Base-by-base conservation (phyloP, 2,329 filamentous ascomycete species). In the Trichoderma sp. region DNA sequence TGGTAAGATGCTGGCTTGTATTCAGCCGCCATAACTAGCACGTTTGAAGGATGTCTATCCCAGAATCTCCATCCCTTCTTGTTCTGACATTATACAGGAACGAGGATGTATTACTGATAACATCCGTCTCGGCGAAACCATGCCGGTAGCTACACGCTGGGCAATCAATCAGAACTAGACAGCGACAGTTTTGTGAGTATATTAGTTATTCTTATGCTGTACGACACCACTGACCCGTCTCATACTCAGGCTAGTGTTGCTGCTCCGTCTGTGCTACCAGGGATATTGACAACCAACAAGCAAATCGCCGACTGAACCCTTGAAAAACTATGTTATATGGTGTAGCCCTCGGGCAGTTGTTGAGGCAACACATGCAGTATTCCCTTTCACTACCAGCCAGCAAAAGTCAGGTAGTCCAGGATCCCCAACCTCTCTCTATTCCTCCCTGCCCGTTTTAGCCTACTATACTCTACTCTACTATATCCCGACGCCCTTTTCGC, bases 401-500 rank as follows among this genome's bases (percentile, higher is more conserved):
- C 40, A 49, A 24, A 49, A 49, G 24, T 4, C 8, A 24, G 47
- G 21, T 24, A 49, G 47, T 49, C 10, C 13, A n/a, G 4, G 47
- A 13, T 21, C 47, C n/a, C 47, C n/a, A n/a, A 14, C 47, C 47
- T 49, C 47, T 49, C n/a, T 49, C n/a, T 16, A 13, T 1, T 16
- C 14, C 3, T 11, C 24, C 40, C 6, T 3, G 7, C 0, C 13
- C 2, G 3, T 7, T 8, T 2, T 19, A n/a, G 19, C n/a, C 19
- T n/a, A n/a, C 40, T 43, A 10, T 5, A 35, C 11, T 14, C 13
- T 5, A 35, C 11, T 14, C 13, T 13, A 35, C 37, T 27, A 67
- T 5, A 74, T 52, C 67, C 24, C 75, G 72, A 69, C 73, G 1
- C 69, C 73, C 4, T 76, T 74, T 49, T 72, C 72, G 5, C 37